These are phyloP conservation scores for Lagenidium sp. DNA, from an alignment of 352 stramenopile genomes.

Conservation along the genomic window DNA sequence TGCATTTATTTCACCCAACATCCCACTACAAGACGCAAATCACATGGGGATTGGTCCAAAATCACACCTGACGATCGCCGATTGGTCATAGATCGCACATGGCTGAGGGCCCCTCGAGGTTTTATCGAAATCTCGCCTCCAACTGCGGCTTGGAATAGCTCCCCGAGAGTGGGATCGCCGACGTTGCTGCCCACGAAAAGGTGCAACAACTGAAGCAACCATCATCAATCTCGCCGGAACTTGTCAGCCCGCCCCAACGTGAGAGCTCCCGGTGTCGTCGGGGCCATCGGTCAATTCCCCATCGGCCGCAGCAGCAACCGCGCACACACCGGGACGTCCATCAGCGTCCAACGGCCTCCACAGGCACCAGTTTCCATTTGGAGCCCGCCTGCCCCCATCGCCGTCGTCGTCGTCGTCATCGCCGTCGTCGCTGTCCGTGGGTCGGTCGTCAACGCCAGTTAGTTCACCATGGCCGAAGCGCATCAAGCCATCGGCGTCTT, in stretches of 20 bases:
- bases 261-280: background rate
- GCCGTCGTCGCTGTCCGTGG: background rate
- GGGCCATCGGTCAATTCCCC: background rate
- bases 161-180: background rate
- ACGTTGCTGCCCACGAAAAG: background rate
- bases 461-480: slow-evolving; percentile 66
- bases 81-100: no score
- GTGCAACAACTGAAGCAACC: no score
- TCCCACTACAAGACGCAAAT: no score
- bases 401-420: background rate
- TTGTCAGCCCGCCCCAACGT: slow-evolving; percentile 5
- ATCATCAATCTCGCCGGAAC: slow-evolving; percentile 13
- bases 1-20: no score
- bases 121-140: no score
- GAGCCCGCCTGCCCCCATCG: background rate
- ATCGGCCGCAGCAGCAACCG: background rate
- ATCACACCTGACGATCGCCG: no score
- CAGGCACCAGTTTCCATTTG: slow-evolving; percentile 13
- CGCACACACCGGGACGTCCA: background rate
- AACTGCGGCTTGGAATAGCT: no score
- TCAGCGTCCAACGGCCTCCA: background rate
- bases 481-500: slow-evolving; percentile 81
- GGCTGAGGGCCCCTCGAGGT: no score
- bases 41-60: no score
- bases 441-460: background rate